These are phyloP conservation scores for Dendrocalamus sinicus DNA, from an alignment of 176 grass and related monocot genomes.

Conservation along the genomic window DNA sequence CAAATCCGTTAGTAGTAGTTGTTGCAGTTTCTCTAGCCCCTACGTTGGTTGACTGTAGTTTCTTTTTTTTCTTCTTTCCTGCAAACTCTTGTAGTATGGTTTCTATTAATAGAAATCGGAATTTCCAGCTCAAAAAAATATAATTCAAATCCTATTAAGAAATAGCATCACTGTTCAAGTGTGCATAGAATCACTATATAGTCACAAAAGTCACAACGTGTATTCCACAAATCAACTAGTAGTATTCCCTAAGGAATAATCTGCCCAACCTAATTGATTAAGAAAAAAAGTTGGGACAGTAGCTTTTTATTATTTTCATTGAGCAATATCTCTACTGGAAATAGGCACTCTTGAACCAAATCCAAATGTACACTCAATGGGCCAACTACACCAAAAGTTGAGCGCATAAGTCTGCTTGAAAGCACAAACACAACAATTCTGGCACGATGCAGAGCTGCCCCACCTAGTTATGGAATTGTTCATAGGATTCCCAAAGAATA, in stretches of 20 bases:
- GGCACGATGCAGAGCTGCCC: slow-evolving; percentile 11
- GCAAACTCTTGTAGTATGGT: too few relatives aligned
- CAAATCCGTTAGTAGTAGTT: too few relatives aligned
- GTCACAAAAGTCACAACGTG: neutral
- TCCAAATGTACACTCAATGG: slow-evolving; percentile 28
- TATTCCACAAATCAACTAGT: neutral
- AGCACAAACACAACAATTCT: slow-evolving; percentile 25
- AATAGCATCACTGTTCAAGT: neutral
- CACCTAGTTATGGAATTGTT: slow-evolving; percentile 34
- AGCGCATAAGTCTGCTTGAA: slow-evolving; percentile 38
- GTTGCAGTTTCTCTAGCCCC: too few relatives aligned
- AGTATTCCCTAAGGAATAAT: neutral
- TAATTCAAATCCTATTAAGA: neutral
- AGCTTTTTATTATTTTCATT: neutral
- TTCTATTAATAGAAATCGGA: too few relatives aligned
- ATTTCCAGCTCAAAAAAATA: too few relatives aligned
- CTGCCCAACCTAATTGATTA: slow-evolving; percentile 1
- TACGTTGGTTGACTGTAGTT: too few relatives aligned
- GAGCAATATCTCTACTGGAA: neutral
- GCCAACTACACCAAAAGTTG: slow-evolving; percentile 26
- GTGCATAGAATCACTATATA: neutral
- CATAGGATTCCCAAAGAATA: slow-evolving; percentile 52
- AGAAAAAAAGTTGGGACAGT: neutral
- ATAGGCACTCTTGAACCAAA: slow-evolving; percentile 12
- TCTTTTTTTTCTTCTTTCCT: too few relatives aligned